These are phyloP conservation scores for Zymoseptoria ardabiliae DNA, from an alignment of 2,329 filamentous ascomycete genomes.

Conservation along the genomic window DNA sequence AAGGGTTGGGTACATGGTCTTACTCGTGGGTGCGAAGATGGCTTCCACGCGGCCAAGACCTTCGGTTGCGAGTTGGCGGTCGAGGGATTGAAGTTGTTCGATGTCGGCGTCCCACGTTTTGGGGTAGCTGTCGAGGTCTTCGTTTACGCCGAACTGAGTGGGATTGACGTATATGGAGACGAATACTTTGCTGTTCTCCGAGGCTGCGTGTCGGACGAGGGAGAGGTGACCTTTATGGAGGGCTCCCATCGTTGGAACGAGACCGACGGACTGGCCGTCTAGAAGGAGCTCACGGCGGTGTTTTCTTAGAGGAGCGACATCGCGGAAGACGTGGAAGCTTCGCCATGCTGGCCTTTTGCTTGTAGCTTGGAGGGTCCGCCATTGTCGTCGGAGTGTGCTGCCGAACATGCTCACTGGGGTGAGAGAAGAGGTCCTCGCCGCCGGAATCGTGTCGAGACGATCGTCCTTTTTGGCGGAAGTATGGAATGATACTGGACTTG, in stretches of 20 bases:
- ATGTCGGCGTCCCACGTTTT: constrained; percentile 80
- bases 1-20: constrained; percentile 80
- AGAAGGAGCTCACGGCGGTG: constrained; percentile 61
- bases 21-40: constrained; percentile 77
- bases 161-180: constrained; percentile 95
- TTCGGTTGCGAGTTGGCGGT: constrained; percentile 57
- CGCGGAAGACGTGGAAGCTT: constrained; percentile 65
- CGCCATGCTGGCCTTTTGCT: background rate
- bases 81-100: constrained; percentile 57
- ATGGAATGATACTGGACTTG: background rate
- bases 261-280: constrained; percentile 65
- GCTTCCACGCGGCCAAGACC: constrained; percentile 62
- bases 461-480: background rate
- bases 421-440: too few relatives aligned
- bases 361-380: background rate
- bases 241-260: constrained; percentile 97
- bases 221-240: constrained; percentile 87
- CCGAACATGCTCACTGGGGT: background rate
- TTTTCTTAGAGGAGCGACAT: constrained; percentile 62
- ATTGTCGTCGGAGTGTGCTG: background rate
- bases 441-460: background rate
- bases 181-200: constrained; percentile 77
- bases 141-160: constrained; percentile 83
- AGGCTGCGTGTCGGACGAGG: constrained; percentile 74
- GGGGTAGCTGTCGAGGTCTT: constrained; percentile 85